Conservation (phyloP, 441 rosid species). For the Gossypium davidsonii region DNA sequence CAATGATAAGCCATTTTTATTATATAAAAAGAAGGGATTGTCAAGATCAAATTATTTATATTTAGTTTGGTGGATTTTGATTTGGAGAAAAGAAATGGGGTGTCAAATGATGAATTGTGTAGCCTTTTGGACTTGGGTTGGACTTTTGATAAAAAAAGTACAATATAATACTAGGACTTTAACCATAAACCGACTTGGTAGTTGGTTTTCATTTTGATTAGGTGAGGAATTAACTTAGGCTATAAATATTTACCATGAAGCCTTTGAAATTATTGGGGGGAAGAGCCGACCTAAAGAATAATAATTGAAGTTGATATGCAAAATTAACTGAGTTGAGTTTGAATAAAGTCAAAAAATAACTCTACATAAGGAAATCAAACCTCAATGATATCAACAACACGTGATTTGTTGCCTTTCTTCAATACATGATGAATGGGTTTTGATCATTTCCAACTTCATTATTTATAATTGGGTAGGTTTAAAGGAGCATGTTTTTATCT, state of each 20-base stretch:
- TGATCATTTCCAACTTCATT: neutral
- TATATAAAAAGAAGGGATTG: neutral
- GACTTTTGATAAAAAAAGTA: neutral
- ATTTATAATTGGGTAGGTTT: too few relatives aligned
- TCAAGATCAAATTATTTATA: slow-evolving; percentile 7
- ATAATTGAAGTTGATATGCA: slow-evolving; percentile 18
- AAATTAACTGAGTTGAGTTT: slow-evolving; percentile 6
- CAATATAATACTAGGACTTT: neutral
- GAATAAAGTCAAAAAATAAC: slow-evolving; percentile 17
- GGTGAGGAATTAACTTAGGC: neutral
- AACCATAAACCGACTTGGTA: slow-evolving; percentile 18
- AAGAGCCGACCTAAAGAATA: slow-evolving; percentile 15
- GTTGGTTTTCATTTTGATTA: neutral
- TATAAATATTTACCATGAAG: too few relatives aligned
- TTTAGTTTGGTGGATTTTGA: neutral
- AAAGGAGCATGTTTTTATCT: too few relatives aligned
- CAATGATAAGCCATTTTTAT: neutral
- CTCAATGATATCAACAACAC: slow-evolving; percentile 21
- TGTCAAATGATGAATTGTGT: slow-evolving; percentile 2
- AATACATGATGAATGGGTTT: slow-evolving; percentile 16
- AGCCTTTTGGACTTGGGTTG: neutral
- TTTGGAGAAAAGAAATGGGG: neutral
- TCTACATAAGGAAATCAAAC: slow-evolving; percentile 22
- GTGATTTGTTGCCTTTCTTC: slow-evolving; percentile 36
- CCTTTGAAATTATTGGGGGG: neutral